These are phyloP conservation scores for Suaeda aralocaspica DNA, from an alignment of 148 eudicot genomes.

Conservation along the genomic window DNA sequence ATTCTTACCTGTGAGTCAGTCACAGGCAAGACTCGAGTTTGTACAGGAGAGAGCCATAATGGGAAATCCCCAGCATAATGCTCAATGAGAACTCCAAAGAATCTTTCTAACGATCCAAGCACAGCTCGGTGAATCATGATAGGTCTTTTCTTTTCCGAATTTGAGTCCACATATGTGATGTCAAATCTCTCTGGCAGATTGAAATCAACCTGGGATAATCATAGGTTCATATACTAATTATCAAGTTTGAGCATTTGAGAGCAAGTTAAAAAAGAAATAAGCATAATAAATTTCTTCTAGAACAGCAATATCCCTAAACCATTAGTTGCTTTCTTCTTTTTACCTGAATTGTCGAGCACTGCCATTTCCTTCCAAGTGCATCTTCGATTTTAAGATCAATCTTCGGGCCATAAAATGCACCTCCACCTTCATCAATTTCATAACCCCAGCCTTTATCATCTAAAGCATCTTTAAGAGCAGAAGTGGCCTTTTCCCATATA, in stretches of 20 bases:
- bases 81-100: constrained; percentile 97
- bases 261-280: background rate
- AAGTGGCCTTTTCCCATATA: constrained; percentile 93
- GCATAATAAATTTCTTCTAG: background rate
- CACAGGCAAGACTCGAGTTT: constrained; percentile 86
- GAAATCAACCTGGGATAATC: constrained; percentile 76
- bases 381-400: constrained; percentile 99
- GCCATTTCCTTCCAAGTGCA: constrained; percentile 99
- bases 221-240: background rate
- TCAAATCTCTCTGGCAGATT: constrained; percentile 94
- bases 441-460: constrained; percentile 96
- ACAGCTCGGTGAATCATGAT: constrained; percentile 98
- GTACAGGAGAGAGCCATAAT: constrained; percentile 90
- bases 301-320: background rate
- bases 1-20: constrained; percentile 74
- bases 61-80: constrained; percentile 99
- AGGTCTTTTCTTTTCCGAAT: constrained; percentile 81
- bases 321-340: background rate
- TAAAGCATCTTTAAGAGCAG: constrained; percentile 83
- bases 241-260: background rate
- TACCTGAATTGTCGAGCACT: constrained; percentile 96
- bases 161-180: constrained; percentile 85
- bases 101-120: constrained; percentile 95
- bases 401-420: constrained; percentile 98
- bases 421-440: constrained; percentile 94